These are phyloP conservation scores for Huntiella moniliformis DNA, from an alignment of 2,329 filamentous ascomycete genomes.

Conservation along the genomic window DNA sequence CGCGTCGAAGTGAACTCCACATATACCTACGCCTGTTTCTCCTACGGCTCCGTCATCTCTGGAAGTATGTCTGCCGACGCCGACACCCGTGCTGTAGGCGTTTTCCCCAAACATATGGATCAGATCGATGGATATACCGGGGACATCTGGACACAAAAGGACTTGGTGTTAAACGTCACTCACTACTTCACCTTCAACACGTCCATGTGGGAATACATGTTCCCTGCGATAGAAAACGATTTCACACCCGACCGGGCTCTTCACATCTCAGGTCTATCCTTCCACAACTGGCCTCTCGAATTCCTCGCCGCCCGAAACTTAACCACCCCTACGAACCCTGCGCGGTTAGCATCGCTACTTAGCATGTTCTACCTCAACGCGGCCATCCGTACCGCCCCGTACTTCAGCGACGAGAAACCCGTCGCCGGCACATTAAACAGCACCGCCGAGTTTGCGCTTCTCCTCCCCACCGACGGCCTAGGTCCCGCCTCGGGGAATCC, in stretches of 20 bases:
- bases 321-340: neutral
- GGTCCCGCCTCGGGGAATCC: neutral
- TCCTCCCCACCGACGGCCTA: constrained; percentile 1
- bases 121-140: neutral
- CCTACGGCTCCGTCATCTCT: neutral
- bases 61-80: neutral
- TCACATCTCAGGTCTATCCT: too few relatives aligned
- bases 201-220: neutral
- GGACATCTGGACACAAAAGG: neutral
- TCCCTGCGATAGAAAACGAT: neutral
- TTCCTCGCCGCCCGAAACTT: neutral
- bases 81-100: neutral
- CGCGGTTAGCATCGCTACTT: neutral
- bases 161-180: neutral
- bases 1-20: neutral
- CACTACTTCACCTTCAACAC: neutral
- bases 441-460: too few relatives aligned
- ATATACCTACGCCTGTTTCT: neutral
- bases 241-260: too few relatives aligned
- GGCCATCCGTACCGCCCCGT: neutral
- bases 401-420: neutral
- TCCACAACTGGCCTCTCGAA: neutral
- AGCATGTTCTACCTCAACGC: neutral
- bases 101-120: neutral
- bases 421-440: too few relatives aligned